phyloP scores from a whole-genome alignment of 73 alveolate genomes.

The Paramecium sexaurelia region DNA sequence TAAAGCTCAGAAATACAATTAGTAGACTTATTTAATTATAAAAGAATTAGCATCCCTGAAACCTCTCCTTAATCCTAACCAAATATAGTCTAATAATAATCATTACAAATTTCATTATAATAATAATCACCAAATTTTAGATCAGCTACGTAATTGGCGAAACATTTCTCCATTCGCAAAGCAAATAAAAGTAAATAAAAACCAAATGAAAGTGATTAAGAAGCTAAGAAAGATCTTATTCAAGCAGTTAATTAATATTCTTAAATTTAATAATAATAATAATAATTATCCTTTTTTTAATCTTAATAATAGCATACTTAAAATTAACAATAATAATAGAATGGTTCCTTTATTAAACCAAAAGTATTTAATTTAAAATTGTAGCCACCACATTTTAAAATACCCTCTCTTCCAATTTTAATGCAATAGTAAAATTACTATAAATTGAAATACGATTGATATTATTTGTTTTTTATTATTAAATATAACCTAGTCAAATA shows the following conservation, averaged over 20 bases:
- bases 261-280: not conserved
- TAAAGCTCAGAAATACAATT: not conserved
- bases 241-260: constrained; percentile 10
- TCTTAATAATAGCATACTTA: not conserved
- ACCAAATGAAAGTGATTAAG: constrained; percentile 12
- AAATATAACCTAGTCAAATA: not conserved
- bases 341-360: constrained; percentile 50
- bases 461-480: not conserved
- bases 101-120: not conserved
- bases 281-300: not conserved
- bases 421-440: constrained; percentile 27
- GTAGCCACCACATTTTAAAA: constrained; percentile 28
- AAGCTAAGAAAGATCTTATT: not conserved
- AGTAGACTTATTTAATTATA: not conserved
- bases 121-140: not conserved
- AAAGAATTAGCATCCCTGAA: constrained; percentile 18
- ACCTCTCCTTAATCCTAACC: not conserved
- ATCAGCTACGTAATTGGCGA: not conserved
- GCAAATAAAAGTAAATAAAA: not conserved
- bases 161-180: not conserved
- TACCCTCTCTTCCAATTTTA: constrained; percentile 29
- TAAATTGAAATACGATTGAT: constrained; percentile 43
- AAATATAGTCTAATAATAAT: not conserved
- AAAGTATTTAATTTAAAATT: constrained; percentile 52
- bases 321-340: not conserved